These are phyloP conservation scores for Nevesoporus exiguus DNA, from an alignment of 768 basidiomycete genomes.

Conservation along the genomic window DNA sequence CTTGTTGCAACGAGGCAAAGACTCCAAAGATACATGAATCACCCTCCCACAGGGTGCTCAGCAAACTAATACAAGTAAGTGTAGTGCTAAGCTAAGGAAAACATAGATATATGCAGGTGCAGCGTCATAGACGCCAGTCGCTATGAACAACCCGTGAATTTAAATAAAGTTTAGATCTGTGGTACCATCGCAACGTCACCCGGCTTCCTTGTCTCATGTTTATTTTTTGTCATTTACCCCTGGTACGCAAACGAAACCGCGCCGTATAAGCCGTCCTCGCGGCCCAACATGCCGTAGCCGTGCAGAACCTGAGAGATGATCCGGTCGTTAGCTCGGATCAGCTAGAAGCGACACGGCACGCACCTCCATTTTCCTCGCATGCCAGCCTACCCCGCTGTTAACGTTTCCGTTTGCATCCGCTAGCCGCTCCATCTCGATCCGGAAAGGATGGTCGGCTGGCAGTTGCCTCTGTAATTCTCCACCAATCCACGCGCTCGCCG, in stretches of 20 bases:
- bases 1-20: not conserved
- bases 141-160: not conserved
- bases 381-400: conserved; percentile 92
- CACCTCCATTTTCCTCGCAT: conserved; percentile 79
- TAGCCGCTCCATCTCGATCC: conserved; percentile 67
- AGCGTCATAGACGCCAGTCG: not conserved
- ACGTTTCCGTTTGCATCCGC: conserved; percentile 85
- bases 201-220: not conserved
- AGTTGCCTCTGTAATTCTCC: conserved; percentile 60
- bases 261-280: conserved; percentile 91
- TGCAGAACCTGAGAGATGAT: conserved; percentile 59
- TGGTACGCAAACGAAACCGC: conserved; percentile 95
- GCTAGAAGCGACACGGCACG: conserved; percentile 25
- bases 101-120: no score
- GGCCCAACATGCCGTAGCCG: conserved; percentile 86
- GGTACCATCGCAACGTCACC: not conserved
- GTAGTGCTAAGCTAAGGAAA: not conserved
- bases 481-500: conserved; percentile 73
- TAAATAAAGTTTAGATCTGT: not conserved
- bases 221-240: conserved; percentile 42
- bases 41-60: not conserved
- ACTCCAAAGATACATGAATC: not conserved
- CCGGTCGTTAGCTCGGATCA: not conserved
- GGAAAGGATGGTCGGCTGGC: conserved; percentile 56
- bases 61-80: not conserved